These are phyloP conservation scores for Chytridium lagenaria DNA, from an alignment of 371 early-diverging fungal species.

Conservation along the genomic window DNA sequence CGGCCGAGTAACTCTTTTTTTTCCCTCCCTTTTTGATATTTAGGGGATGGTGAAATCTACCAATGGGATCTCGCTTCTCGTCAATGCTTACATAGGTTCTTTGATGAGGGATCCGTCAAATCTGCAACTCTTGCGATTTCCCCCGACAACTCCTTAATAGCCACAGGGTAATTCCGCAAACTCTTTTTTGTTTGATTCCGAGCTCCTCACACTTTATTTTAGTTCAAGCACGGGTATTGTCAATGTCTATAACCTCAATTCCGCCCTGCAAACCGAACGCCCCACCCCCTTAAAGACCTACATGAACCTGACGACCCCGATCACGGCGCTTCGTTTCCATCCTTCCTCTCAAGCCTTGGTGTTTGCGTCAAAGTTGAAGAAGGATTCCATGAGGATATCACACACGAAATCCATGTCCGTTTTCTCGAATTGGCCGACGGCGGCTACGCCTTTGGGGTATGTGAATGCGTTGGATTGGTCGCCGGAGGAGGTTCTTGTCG, in stretches of 20 bases:
- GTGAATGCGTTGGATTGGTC: constrained; percentile 81
- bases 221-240: constrained; percentile 83
- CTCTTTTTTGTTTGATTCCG: neutral
- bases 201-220: neutral
- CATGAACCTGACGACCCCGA: constrained; percentile 81
- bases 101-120: constrained; percentile 82
- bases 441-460: constrained; percentile 77
- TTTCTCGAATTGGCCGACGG: constrained; percentile 91
- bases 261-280: constrained; percentile 44
- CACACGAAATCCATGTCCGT: constrained; percentile 81
- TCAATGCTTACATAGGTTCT: constrained; percentile 67
- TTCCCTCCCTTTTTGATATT: constrained; percentile 10
- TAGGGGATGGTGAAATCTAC: constrained; percentile 57
- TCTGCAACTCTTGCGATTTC: constrained; percentile 75
- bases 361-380: constrained; percentile 70
- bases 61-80: constrained; percentile 53
- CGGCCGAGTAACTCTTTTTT: neutral
- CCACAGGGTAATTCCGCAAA: constrained; percentile 72
- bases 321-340: constrained; percentile 76
- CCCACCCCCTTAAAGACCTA: constrained; percentile 81
- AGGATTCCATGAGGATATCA: constrained; percentile 78
- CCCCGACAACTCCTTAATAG: constrained; percentile 74
- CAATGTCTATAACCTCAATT: constrained; percentile 77
- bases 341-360: constrained; percentile 84
- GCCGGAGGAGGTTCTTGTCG: constrained; percentile 86